Evolutionary conservation across 2,329 filamentous ascomycete species (phyloP).

Genomic region (Thelonectria olida): DNA sequence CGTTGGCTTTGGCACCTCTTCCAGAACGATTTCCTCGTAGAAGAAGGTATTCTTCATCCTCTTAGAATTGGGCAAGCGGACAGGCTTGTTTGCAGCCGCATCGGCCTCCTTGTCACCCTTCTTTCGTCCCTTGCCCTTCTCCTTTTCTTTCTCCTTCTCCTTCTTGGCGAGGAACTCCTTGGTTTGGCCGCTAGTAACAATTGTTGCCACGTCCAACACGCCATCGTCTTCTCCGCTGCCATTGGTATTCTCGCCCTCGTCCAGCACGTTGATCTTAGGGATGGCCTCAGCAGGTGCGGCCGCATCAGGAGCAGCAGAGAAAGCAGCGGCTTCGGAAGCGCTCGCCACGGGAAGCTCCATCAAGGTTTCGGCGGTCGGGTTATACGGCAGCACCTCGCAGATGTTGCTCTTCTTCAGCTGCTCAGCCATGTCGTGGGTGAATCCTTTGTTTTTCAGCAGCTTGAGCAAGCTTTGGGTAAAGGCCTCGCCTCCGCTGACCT

Average conservation of each 20-base stretch:
- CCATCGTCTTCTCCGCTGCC: conserved; percentile 69
- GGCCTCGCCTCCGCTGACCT: conserved; percentile 82
- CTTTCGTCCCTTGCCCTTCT: conserved; percentile 64
- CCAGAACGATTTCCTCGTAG: conserved; percentile 74
- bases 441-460: conserved; percentile 68
- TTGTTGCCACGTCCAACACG: conserved; percentile 84
- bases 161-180: conserved; percentile 85
- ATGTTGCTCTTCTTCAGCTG: conserved; percentile 73
- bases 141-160: conserved; percentile 81
- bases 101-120: conserved; percentile 66
- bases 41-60: conserved; percentile 74
- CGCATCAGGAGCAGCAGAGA: conserved; percentile 42
- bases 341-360: conserved; percentile 60
- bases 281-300: conserved; percentile 46
- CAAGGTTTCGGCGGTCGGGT: conserved; percentile 51
- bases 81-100: conserved; percentile 61
- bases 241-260: conserved; percentile 53
- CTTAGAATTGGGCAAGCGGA: conserved; percentile 76
- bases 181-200: conserved; percentile 83
- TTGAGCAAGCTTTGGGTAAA: conserved; percentile 80
- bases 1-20: conserved; percentile 56
- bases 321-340: conserved; percentile 39
- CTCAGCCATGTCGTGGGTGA: conserved; percentile 74
- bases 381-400: conserved; percentile 73
- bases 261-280: conserved; percentile 45